Evolutionary conservation across 169 alveolate genomes (phyloP).

Genomic region (Cryptosporidium sp.): DNA sequence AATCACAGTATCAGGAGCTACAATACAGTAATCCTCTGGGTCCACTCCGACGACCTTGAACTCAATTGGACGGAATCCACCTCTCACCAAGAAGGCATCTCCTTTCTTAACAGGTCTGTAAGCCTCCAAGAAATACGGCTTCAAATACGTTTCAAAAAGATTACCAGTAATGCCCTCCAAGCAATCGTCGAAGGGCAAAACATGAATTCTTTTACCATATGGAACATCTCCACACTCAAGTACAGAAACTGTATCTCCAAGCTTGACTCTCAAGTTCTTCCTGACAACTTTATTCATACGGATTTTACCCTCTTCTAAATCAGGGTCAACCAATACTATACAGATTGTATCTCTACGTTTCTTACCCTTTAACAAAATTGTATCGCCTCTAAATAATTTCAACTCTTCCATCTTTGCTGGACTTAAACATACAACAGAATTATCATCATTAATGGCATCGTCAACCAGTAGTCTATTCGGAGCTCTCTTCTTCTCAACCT

Average conservation of each 20-base stretch:
- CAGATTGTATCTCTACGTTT: conserved; percentile 98
- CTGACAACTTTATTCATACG: conserved; percentile 96
- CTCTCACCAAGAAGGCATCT: conserved; percentile 97
- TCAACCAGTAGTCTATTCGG: conserved; percentile 94
- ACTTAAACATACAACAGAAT: conserved; percentile 96
- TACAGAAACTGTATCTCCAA: conserved; percentile 97
- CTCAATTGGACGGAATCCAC: conserved; percentile 99
- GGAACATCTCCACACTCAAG: conserved; percentile 97
- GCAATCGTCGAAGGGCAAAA: conserved; percentile 99
- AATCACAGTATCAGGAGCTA: conserved; percentile 98
- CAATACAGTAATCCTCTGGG: conserved; percentile 99
- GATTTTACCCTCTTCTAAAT: conserved; percentile 95
- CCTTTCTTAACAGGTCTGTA: conserved; percentile 99
- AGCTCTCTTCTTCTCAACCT: conserved; percentile 86
- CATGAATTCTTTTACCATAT: conserved; percentile 98
- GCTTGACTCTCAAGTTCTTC: conserved; percentile 96
- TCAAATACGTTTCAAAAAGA: conserved; percentile 96
- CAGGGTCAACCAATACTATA: conserved; percentile 97
- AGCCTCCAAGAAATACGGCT: conserved; percentile 99
- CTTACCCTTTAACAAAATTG: conserved; percentile 98
- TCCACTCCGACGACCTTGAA: conserved; percentile 99
- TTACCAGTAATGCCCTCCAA: conserved; percentile 99
- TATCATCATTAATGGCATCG: conserved; percentile 99
- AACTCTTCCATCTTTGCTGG: conserved; percentile 96
- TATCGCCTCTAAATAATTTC: conserved; percentile 98